Evolutionary conservation across 208 protist species (phyloP), one percentile per base, ranked within the genome.

Genomic region (Crithidia thermophila): DNA sequence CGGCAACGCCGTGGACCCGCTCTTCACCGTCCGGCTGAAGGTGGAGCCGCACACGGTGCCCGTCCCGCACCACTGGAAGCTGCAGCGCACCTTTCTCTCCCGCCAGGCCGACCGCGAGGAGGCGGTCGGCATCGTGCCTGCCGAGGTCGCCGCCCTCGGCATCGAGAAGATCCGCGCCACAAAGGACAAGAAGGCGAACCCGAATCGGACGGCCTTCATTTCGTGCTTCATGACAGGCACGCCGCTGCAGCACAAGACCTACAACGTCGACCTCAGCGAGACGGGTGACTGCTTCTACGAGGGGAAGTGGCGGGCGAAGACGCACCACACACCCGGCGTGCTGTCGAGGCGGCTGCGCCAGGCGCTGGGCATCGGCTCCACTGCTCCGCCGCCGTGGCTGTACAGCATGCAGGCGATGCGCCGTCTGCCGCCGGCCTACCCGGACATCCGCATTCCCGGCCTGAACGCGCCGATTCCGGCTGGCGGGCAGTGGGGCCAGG

Each of bases 331-430:
- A 9, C 72, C 66, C 0, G 98, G 98, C 27, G 39, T 80, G 20
- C 73, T 99, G 3, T 98, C 93, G 5, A 74, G 95, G 11, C 90
- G 93, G 25, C 87, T 99, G 21, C 86, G 81, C 51, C 67, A 89
- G 56, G 99, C 99, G n/a, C 87, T 99, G 0, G 98, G 98, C 40
- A 99, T 99, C 90, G 76, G 56, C 16, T 42, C 75, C 27, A 81
- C 73, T 49, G 77, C 88, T 0, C 98, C 99, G 11, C 98, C 98
- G 36, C 99, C 99, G 46, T 99, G 98, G 98, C 87, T 99, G 11
- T 98, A 99, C 72, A 95, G 97, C 75, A 99, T 99, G 98, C 99
- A 99, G 88, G 75, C 84, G 20, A 97, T 98, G 83, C 98, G 98
- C 3, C 98, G 98, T 13, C 95, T 98, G 30, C 99, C 99, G 9